Base-by-base conservation (phyloP, 1,139 yeast genomes). In the Dujonia santamariae region DNA sequence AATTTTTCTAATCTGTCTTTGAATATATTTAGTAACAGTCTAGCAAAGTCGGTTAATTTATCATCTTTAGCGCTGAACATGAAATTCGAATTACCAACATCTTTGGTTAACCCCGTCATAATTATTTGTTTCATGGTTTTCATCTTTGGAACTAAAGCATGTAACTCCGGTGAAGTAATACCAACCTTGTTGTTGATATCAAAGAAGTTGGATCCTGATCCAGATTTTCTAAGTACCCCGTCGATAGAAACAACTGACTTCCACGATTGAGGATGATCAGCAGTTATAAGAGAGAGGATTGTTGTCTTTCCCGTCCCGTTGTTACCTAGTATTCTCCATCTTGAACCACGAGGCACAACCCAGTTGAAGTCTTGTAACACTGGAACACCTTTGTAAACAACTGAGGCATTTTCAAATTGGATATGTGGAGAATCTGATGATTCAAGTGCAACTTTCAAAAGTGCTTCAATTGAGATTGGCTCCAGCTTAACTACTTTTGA, bases 201-300 rank as follows among this genome's bases (percentile, higher is more conserved):
- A 49, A 87, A 87, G 50, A 84, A 88, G 36, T 79, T 78, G 12
- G 81, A 75, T 16, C 76, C 79, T 32, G 50, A 49, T 4, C 97
- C 97, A 0, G 90, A 79, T 42, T 72, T 73, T 32, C 96, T 69
- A n/a, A 78, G 72, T 19, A 59, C 59, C 0, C 92, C 94, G 48
- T 83, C 65, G 37, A 88, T 72, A 14, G 69, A 57, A 28, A 92
- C 70, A 19, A 75, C 78, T 3, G 79, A 72, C 46, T 78, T 80
- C 97, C 97, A 92, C 1, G 96, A 81, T 56, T 92, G 96, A 0
- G 98, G 98, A 53, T 92, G 98, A 50, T 92, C 98, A 2, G 96
- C 92, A 0, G 96, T 87, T 24, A 92, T 68, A 28, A 92, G 58
- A 2, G 97, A 80, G 13, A 92, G 59, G 14, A 92, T 59, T 0